Conservation (phyloP, 768 basidiomycete genomes). For the Leccinum barrowsii region DNA sequence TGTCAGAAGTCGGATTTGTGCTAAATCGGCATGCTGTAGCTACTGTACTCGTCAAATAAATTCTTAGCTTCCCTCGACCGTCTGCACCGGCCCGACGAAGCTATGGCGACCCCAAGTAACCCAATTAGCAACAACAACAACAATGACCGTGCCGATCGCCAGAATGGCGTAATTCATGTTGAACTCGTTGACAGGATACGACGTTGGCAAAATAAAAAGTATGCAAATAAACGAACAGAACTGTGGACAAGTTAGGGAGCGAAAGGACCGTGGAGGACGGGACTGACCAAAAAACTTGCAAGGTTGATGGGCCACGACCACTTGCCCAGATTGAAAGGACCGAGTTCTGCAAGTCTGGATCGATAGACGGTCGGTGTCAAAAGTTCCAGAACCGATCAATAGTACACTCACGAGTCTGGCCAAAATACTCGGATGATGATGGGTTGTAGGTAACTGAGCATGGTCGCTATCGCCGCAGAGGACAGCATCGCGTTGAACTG, state of each 20-base stretch:
- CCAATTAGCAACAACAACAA: constrained; percentile 48
- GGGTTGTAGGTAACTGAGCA: constrained; percentile 56
- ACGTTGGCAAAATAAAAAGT: constrained; percentile 55
- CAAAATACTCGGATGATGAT: constrained; percentile 58
- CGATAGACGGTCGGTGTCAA: not conserved
- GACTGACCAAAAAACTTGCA: constrained; percentile 42
- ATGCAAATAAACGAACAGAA: constrained; percentile 53
- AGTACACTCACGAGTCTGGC: constrained; percentile 42
- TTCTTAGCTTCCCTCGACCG: constrained; percentile 11
- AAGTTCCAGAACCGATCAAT: not conserved
- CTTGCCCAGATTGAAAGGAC: constrained; percentile 49
- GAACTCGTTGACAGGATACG: constrained; percentile 43
- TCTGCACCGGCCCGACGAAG: constrained; percentile 46
- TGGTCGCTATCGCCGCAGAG: constrained; percentile 53
- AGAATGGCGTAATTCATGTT: constrained; percentile 61
- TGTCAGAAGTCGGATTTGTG: not conserved
- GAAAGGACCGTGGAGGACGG: not conserved
- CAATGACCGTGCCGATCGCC: constrained; percentile 44
- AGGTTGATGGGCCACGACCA: constrained; percentile 54
- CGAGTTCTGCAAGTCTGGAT: constrained; percentile 42
- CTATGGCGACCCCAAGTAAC: constrained; percentile 42
- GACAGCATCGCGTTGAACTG: constrained; percentile 56
- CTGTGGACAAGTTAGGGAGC: constrained; percentile 24
- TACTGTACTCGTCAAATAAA: not conserved
- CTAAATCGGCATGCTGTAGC: not conserved